A percentile compares a stretch with the other conserved stretches of the same genome.
Evolutionary conservation across 2,329 filamentous ascomycete species (phyloP).

Genomic region (Colletotrichum tamarilloi): DNA sequence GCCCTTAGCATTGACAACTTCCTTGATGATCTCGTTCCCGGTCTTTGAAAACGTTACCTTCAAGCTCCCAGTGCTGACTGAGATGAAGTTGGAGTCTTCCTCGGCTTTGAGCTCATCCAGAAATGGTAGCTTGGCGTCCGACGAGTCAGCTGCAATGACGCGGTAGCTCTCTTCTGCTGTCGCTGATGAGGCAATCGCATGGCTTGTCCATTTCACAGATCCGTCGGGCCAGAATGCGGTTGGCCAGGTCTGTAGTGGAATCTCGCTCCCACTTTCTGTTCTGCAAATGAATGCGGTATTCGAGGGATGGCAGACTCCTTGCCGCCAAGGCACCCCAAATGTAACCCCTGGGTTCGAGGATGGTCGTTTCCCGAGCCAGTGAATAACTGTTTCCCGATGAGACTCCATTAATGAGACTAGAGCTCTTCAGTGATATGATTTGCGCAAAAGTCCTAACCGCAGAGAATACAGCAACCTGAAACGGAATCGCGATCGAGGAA

Average conservation of each 20-base stretch:
- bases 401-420: neutral
- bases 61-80: neutral
- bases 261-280: neutral
- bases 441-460: neutral
- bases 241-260: neutral
- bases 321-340: neutral
- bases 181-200: neutral
- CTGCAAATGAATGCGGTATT: neutral
- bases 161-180: neutral
- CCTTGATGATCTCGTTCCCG: neutral
- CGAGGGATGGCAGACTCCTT: neutral
- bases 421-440: neutral
- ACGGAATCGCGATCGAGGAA: neutral
- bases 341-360: neutral
- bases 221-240: neutral
- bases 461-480: neutral
- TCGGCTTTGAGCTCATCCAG: neutral
- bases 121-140: neutral
- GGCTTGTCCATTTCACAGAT: neutral
- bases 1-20: neutral
- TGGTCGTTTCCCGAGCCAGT: neutral
- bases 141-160: neutral
- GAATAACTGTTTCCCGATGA: neutral
- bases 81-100: neutral
- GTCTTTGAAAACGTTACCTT: neutral